Conservation (phyloP, 2,329 filamentous ascomycete genomes). For the Aspergillus pseudoglaucus region DNA sequence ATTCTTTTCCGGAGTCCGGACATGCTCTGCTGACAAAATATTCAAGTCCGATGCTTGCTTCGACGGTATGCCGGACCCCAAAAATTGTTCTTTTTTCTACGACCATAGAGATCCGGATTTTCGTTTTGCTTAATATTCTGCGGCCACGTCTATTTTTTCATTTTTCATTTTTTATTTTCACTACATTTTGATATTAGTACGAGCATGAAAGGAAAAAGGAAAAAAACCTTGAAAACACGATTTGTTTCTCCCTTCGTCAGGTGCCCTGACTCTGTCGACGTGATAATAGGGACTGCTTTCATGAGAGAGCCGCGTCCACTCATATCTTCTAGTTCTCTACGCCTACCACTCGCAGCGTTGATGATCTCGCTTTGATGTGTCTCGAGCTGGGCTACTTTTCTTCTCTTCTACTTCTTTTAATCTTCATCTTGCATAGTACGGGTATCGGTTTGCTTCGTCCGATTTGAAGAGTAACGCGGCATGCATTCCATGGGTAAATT, state of each 20-base stretch:
- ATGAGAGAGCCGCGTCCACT: too few relatives aligned
- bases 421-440: conserved; percentile 14
- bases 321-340: background rate
- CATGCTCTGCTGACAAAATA: conserved; percentile 29
- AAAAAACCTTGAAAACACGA: conserved; percentile 11
- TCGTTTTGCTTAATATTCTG: conserved; percentile 10
- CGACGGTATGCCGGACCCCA: conserved; percentile 22
- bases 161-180: conserved; percentile 2
- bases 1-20: conserved; percentile 27
- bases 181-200: conserved; percentile 18
- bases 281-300: too few relatives aligned
- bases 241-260: background rate
- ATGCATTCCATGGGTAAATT: conserved; percentile 10
- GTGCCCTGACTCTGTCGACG: too few relatives aligned
- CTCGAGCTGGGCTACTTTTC: background rate
- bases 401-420: conserved; percentile 5
- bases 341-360: background rate
- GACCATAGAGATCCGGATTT: conserved; percentile 27
- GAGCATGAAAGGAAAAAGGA: conserved; percentile 19
- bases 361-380: conserved; percentile 1
- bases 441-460: conserved; percentile 7
- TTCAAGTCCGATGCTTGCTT: conserved; percentile 23
- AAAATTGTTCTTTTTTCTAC: conserved; percentile 18
- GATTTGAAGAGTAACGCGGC: conserved; percentile 10
- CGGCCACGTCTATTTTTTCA: conserved; percentile 6